These are phyloP conservation scores for Casaregolazyma suthepensis DNA, from an alignment of 1,139 yeast species.

Conservation along the genomic window DNA sequence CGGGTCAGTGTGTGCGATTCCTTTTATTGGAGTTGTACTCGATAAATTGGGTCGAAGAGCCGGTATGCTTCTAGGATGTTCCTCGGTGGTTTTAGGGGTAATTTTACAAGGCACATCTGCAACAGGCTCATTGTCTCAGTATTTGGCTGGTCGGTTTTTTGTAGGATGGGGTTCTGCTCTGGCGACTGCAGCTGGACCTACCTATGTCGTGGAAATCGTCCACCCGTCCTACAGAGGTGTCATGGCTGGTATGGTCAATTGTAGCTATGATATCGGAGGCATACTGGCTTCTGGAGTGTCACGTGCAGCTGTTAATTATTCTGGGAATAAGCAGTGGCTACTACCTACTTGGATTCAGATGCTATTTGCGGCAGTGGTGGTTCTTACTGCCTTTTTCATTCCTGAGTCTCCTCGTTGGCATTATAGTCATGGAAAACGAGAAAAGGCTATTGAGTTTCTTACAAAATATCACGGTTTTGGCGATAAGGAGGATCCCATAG, in stretches of 20 bases:
- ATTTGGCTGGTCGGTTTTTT: conserved; percentile 22
- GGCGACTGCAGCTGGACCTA: conserved; percentile 21
- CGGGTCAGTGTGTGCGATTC: conserved; percentile 25
- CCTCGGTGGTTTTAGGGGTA: conserved; percentile 13
- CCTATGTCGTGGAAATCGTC: conserved; percentile 18
- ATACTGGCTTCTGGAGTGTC: conserved; percentile 43
- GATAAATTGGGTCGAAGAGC: conserved; percentile 16
- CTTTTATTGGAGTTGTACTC: conserved; percentile 12
- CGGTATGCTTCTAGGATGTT: conserved; percentile 16
- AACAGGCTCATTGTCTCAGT: conserved; percentile 11
- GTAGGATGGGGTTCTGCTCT: conserved; percentile 22
- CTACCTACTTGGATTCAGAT: conserved; percentile 44
- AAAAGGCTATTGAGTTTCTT: conserved; percentile 38
- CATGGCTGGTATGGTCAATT: conserved; percentile 35
- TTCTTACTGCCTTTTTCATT: conserved; percentile 49
- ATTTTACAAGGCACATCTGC: conserved; percentile 14
- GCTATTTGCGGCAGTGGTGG: conserved; percentile 40
- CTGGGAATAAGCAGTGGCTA: conserved; percentile 37
- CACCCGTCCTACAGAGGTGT: conserved; percentile 22
- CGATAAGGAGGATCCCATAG: conserved; percentile 17
- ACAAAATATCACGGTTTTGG: conserved; percentile 23
- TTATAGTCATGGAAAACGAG: conserved; percentile 42
- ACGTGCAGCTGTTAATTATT: conserved; percentile 34
- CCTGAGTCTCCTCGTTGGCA: conserved; percentile 70
- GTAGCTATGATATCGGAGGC: conserved; percentile 43